Base-by-base conservation (phyloP, 2,329 filamentous ascomycete genomes). In the Monilinia polystroma region DNA sequence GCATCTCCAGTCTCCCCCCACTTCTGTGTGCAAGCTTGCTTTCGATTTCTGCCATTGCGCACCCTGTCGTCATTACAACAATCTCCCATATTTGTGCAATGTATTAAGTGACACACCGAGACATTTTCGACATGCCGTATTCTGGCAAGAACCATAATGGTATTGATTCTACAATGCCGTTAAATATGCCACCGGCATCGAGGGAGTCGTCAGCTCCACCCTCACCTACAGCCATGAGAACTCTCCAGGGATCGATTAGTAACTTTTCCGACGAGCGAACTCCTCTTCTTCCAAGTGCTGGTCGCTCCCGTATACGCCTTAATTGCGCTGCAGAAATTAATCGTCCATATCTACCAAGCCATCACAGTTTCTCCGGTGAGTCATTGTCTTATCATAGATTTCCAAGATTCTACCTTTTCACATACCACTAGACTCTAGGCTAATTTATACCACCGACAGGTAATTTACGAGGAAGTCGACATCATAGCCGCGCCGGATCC, bases 401-500 rank as follows among this genome's bases (percentile, higher is more conserved):
- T 7, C 18, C 32, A 51, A 51, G 14, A n/a, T 38, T 35, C 7
- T 35, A 14, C 20, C 49, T 51, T 51, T n/a, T 29, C 23, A 59
- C 20, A 26, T 26, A 11, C 16, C 29, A 45, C 20, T 32, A 20
- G 23, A 52, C n/a, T 16, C 11, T 26, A 20, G 12, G 41, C 59
- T 58, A 57, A 67, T 51, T 26, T 51, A 43, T 54, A 16, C 8
- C 18, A 59, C n/a, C 41, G 57, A 18, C 56, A 77, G 75, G 74
- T 57, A 77, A 75, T 68, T 68, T 76, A 43, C 70, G 73, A 62
- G 68, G 53, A 57, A 63, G 69, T 43, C 69, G 74, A 65, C 68
- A 77, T 55, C 74, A 88, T 75, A 84, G 80, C 72, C 83, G 87
- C 55, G 81, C 82, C 54, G 81, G 81, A 29, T 89, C 87, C 20